Base-by-base conservation (phyloP, 257 asterid species). In the Nicotiana tabacum region DNA sequence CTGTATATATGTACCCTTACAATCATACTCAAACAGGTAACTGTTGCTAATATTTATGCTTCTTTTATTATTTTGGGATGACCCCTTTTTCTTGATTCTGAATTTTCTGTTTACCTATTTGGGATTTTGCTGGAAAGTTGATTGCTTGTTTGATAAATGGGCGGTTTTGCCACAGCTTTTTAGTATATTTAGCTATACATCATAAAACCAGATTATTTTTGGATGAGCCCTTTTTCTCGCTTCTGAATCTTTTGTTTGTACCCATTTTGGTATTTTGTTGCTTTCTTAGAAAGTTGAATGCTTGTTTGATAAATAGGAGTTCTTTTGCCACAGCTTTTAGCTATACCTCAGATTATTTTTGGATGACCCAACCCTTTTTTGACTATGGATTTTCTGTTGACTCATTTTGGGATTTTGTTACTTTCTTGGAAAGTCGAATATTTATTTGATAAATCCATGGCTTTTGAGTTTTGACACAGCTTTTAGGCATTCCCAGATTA, bases 1-100 rank as follows among this genome's bases (percentile, higher is more conserved):
- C 97, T 51, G 92, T 93, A 43, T 96, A 91, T 90, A 81, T 85
- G 84, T 95, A 91, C 85, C 89, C 97, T 12, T 85, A 85, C 62
- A 85, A 62, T 78, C 91, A 90, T 86, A 68, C 91, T 67, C 87
- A 83, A 39, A 83, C 83, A 78, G 79, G 98, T 94, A 87, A 93
- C 6, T 13, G 16, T 48, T 48, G 46, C 51, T 16, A 9, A 21
- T 77, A 55, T 62, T 43, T 8, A 2, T 12, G 13, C 2, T n/a
- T 16, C 1, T 78, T 51, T 29, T 60, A 2, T 3, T 35, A 4
- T 82, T 81, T 43, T 48, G 15, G 56, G 56, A 48, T 46, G 53
- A 46, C 2, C 8, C 1, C 3, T 5, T 46, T 46, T 12, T 46
- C 53, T 39, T 70, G 58, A 21, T 21, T 39, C 21, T 70, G 35